Evolutionary conservation across 2,329 filamentous ascomycete species (phyloP), one percentile per base, ranked within the genome.

Genomic region (Ascochyta koolunga): DNA sequence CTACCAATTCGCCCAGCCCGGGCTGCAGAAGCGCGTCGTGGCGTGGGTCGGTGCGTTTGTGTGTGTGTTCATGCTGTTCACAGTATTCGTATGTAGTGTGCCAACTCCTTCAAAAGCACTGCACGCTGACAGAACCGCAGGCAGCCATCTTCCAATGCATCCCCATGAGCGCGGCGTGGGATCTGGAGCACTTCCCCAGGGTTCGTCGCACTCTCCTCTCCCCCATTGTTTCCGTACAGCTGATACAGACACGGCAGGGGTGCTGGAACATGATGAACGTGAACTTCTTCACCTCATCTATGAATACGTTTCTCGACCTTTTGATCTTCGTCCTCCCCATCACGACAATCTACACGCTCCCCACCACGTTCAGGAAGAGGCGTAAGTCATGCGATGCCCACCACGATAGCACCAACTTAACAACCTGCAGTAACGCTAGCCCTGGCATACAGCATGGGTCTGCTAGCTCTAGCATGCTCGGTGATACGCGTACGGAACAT

Each of bases 81-180:
- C 40, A 0, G 18, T 33, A 19, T 33, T 44, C 18, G 40, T 44
- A 22, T 13, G 27, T n/a, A 5, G 27, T 4, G 9, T 13, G n/a
- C 15, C 15, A 5, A 37, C 15, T 7, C 2, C 16, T 4, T 24
- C 33, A 22, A 38, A n/a, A n/a, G n/a, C 9, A 36, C 18, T 1
- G 3, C 16, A 8, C 27, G 11, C 25, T 27, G 4, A 27, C 25
- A 27, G 4, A 21, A 25, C 10, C 25, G 6, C 19, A 44, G 40
- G 29, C 25, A 15, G 40, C 40, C 10, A 44, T 44, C 27, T 44
- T 44, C 29, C 29, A 44, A n/a, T 44, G 40, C 40, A 44, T 44
- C 4, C 40, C 40, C 8, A 44, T 44, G 40, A 16, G 22, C 16
- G 40, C 40, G 0, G 40, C 40, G 3, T 44, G 40, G 40, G 29